Evolutionary conservation across 768 basidiomycete genomes (phyloP).

Genomic region (Mycena sanguinolenta): DNA sequence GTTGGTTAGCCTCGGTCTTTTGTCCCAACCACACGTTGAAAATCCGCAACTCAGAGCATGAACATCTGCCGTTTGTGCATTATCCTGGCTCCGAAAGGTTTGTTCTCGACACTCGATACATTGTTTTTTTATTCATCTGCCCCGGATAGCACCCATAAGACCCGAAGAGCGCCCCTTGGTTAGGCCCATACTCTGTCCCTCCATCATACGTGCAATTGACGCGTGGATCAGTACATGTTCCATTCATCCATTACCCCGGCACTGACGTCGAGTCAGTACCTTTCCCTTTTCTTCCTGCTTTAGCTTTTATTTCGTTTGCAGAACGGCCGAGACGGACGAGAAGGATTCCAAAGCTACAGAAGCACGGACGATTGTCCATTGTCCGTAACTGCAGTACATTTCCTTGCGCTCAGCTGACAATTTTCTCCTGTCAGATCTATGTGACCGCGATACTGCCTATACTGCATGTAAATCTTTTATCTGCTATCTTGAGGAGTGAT

Average conservation of each 20-base stretch:
- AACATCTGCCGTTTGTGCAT: background rate
- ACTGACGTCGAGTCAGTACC: background rate
- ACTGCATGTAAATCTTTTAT: background rate
- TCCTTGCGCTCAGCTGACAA: background rate
- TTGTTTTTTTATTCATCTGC: background rate
- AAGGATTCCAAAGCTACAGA: background rate
- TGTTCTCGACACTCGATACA: background rate
- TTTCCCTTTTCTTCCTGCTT: background rate
- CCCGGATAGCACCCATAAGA: background rate
- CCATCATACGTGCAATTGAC: background rate
- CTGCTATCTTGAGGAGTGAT: background rate
- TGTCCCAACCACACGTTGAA: background rate
- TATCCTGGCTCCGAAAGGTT: background rate
- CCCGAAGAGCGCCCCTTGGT: background rate
- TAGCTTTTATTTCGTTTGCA: background rate
- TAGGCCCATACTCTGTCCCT: background rate
- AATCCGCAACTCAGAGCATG: background rate
- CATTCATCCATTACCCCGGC: background rate
- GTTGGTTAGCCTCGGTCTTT: background rate
- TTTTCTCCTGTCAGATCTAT: background rate
- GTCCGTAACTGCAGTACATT: background rate
- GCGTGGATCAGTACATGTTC: background rate
- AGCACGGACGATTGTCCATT: background rate
- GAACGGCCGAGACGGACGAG: background rate
- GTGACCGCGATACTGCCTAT: background rate